Conservation (phyloP, 1,284 basidiomycete species). For the Ustanciosporium gigantosporum region DNA sequence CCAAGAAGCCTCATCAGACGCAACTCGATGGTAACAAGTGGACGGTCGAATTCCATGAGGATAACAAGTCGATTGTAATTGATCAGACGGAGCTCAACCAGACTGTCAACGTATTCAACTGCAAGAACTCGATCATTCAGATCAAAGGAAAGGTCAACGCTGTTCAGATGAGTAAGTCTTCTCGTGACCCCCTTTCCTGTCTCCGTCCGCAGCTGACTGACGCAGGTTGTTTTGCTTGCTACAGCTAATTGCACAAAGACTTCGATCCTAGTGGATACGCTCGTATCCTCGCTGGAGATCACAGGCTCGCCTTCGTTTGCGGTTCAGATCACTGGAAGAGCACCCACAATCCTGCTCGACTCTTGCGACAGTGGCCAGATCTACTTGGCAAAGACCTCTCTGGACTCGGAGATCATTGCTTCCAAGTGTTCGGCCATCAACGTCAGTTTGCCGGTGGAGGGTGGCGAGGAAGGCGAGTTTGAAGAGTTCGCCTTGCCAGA, state of each 20-base stretch:
- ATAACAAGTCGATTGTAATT: slow-evolving; percentile 74
- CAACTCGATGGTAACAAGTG: slow-evolving; percentile 91
- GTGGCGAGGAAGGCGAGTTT: slow-evolving; percentile 88
- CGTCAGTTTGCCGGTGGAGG: slow-evolving; percentile 81
- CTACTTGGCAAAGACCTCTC: slow-evolving; percentile 82
- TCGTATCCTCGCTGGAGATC: slow-evolving; percentile 84
- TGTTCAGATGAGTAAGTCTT: slow-evolving; percentile 77
- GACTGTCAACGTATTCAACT: slow-evolving; percentile 84
- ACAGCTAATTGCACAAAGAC: slow-evolving; percentile 73
- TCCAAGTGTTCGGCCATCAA: slow-evolving; percentile 95
- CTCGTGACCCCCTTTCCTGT: neutral
- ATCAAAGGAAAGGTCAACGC: slow-evolving; percentile 96
- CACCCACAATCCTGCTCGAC: slow-evolving; percentile 91
- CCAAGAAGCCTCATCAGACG: slow-evolving; percentile 89
- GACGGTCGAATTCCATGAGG: slow-evolving; percentile 90
- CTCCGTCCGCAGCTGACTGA: neutral
- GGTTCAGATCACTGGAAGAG: slow-evolving; percentile 84
- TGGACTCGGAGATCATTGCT: slow-evolving; percentile 84
- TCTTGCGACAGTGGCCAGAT: slow-evolving; percentile 93
- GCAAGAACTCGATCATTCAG: slow-evolving; percentile 84
- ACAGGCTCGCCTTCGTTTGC: slow-evolving; percentile 91
- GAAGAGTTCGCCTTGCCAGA: slow-evolving; percentile 90
- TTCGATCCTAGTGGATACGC: slow-evolving; percentile 83
- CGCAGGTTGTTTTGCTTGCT: neutral
- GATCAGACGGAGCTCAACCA: slow-evolving; percentile 81